A percentile compares a stretch with the other conserved stretches of the same genome.
Evolutionary conservation across 352 stramenopile genomes (phyloP).

Genomic region (Globisporangium apiculatum): DNA sequence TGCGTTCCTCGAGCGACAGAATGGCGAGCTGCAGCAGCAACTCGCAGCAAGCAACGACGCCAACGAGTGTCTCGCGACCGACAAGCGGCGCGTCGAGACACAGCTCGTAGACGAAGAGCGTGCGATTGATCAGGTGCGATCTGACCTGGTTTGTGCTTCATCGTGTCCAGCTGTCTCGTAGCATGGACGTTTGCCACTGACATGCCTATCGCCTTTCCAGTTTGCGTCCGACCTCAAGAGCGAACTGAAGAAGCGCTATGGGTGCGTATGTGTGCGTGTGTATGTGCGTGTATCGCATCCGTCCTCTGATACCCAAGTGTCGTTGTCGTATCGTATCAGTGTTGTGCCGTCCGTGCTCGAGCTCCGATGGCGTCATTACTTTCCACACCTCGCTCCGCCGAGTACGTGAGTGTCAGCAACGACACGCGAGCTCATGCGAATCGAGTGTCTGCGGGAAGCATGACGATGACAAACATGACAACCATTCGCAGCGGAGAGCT

Average conservation of each 20-base stretch:
- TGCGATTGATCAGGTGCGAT: slow-evolving; percentile 10
- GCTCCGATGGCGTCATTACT: slow-evolving; percentile 45
- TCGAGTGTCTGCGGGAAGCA: no score
- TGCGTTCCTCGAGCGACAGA: slow-evolving; percentile 20
- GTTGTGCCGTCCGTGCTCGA: slow-evolving; percentile 45
- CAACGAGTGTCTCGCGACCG: slow-evolving; percentile 4
- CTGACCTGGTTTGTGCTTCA: no score
- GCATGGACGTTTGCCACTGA: no score
- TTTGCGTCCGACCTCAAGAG: slow-evolving; percentile 43
- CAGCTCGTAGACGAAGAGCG: slow-evolving; percentile 3
- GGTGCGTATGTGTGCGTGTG: slow-evolving; percentile 18
- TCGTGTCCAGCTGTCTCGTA: background rate
- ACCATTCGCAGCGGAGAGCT: no score
- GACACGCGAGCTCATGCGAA: no score
- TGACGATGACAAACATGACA: no score
- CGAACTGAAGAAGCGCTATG: slow-evolving; percentile 51
- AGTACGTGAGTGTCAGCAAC: background rate
- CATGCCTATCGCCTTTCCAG: slow-evolving; percentile 11
- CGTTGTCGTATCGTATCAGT: slow-evolving; percentile 16
- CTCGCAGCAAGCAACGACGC: slow-evolving; percentile 15
- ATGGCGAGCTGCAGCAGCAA: slow-evolving; percentile 14
- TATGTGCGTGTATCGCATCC: background rate
- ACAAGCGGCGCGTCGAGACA: slow-evolving; percentile 1
- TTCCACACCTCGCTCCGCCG: slow-evolving; percentile 21
- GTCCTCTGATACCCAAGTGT: background rate